These are phyloP conservation scores for Monosporozyma servazzii DNA, from an alignment of 805 yeast species.

Conservation along the genomic window DNA sequence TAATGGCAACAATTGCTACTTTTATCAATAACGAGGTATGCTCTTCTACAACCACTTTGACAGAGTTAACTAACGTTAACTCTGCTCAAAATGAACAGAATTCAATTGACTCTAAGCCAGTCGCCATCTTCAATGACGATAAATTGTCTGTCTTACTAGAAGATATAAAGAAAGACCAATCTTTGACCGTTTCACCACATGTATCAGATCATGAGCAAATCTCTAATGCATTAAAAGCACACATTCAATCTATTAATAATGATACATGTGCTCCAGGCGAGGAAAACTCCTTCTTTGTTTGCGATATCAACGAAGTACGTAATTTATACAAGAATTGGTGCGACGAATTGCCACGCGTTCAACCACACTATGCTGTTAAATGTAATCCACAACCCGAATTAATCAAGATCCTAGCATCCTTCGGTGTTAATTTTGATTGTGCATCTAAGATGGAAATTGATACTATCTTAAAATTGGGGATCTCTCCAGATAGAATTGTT, in stretches of 20 bases:
- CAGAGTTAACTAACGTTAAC: background rate
- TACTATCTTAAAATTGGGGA: conserved; percentile 50
- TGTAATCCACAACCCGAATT: conserved; percentile 72
- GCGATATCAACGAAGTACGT: conserved; percentile 68
- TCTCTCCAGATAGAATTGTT: conserved; percentile 57
- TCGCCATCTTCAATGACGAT: conserved; percentile 1
- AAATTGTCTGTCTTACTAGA: conserved; percentile 3
- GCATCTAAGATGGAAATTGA: conserved; percentile 84
- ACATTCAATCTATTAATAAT: conserved; percentile 39
- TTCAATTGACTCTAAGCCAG: background rate
- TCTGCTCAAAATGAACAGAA: background rate
- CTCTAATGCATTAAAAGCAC: conserved; percentile 33
- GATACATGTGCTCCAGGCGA: conserved; percentile 62
- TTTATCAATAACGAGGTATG: conserved; percentile 6
- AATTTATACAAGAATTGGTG: conserved; percentile 60
- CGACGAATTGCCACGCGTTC: conserved; percentile 55
- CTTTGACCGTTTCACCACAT: conserved; percentile 19
- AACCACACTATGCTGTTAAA: conserved; percentile 91
- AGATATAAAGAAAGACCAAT: conserved; percentile 4
- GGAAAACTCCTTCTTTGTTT: conserved; percentile 80
- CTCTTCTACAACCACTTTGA: conserved; percentile 1
- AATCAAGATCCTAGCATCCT: conserved; percentile 42
- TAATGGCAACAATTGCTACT: conserved; percentile 5
- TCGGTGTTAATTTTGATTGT: conserved; percentile 83
- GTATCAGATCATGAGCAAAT: conserved; percentile 29